Percentiles rank a stretch among this genome's conserved stretches.
Conservation (phyloP, 2,329 filamentous ascomycete species). For the Hypoxylon sp. region DNA sequence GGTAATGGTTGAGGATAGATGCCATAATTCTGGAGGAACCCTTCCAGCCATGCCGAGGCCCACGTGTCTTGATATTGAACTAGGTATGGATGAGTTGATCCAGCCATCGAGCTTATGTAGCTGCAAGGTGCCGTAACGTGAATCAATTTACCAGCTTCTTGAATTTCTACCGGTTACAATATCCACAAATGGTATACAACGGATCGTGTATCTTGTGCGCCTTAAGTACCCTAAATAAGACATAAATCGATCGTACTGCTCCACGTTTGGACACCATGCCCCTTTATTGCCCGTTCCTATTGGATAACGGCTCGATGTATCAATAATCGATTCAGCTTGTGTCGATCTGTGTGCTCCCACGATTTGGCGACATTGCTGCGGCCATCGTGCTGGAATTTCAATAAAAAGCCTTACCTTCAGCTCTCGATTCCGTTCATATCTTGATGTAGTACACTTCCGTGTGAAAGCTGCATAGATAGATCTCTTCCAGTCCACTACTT, state of each 20-base stretch:
- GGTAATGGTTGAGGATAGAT: background rate
- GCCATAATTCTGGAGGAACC: background rate
- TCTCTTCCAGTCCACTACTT: background rate
- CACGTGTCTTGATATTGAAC: slow-evolving; percentile 37
- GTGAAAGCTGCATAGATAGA: background rate
- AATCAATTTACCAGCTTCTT: background rate
- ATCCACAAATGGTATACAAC: slow-evolving; percentile 4
- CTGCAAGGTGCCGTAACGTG: background rate
- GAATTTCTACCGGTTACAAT: background rate
- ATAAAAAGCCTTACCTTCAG: slow-evolving; percentile 28
- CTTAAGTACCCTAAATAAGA: background rate
- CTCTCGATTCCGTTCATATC: slow-evolving; percentile 9
- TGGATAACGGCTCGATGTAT: slow-evolving; percentile 23
- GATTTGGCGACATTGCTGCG: slow-evolving; percentile 1
- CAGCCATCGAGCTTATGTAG: background rate
- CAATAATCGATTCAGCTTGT: slow-evolving; percentile 12
- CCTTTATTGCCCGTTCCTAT: slow-evolving; percentile 14
- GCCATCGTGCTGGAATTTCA: background rate
- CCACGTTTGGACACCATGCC: slow-evolving; percentile 13
- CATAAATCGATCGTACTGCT: background rate
- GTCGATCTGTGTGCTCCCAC: slow-evolving; percentile 16
- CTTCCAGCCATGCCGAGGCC: background rate
- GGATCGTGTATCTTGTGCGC: background rate
- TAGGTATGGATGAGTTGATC: slow-evolving; percentile 20
- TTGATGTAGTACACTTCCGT: background rate